phyloP scores from a whole-genome alignment of 495 filamentous ascomycete species.

The Melanomma pulvis-pyrius region DNA sequence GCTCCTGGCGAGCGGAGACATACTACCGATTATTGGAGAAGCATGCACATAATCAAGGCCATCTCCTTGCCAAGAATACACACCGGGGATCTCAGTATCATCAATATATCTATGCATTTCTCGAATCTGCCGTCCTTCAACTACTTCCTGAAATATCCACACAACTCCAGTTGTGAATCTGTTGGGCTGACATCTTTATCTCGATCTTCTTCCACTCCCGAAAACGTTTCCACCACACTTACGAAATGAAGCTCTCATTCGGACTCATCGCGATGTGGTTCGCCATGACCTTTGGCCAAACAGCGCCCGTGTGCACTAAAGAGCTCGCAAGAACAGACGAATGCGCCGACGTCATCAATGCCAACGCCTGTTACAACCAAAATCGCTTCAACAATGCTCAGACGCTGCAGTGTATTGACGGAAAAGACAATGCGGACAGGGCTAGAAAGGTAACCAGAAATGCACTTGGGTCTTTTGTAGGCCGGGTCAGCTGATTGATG shows the following conservation, averaged over 20 bases:
- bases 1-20: conserved; percentile 10
- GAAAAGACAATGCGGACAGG: conserved; percentile 24
- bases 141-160: not conserved
- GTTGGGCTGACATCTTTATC: conserved; percentile 20
- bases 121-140: conserved; percentile 3
- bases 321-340: conserved; percentile 27
- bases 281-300: conserved; percentile 11
- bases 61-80: conserved; percentile 15
- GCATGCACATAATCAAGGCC: conserved; percentile 6
- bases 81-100: not conserved
- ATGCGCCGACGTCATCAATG: conserved; percentile 32
- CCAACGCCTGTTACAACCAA: conserved; percentile 37
- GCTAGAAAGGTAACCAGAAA: conserved; percentile 20
- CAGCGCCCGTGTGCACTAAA: conserved; percentile 18
- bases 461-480: not conserved
- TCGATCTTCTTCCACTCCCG: not conserved
- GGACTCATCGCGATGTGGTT: conserved; percentile 11
- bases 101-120: not conserved
- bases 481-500: not conserved
- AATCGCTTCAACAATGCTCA: conserved; percentile 16
- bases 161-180: conserved; percentile 1
- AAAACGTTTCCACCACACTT: not conserved
- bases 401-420: conserved; percentile 30
- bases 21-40: conserved; percentile 7
- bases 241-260: conserved; percentile 29